Evolutionary conservation across 148 eudicot species (phyloP), one percentile per base, ranked within the genome.

Genomic region (Chenopodium suecicum): DNA sequence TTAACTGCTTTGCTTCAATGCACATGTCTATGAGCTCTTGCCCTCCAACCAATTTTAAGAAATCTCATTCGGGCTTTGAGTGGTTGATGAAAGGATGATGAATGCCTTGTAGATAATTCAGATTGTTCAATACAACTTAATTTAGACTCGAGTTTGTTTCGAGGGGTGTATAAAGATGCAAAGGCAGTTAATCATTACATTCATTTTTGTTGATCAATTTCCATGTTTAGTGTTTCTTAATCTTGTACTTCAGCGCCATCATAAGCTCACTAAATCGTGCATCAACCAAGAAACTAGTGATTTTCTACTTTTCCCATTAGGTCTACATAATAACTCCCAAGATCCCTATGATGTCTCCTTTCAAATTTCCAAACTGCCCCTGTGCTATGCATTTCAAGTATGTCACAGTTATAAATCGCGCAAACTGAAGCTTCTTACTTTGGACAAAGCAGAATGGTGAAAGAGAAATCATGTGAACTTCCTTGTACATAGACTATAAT

Each of bases 21-120:
- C 81, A 19, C 71, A 17, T 19, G n/a, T 63, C 41, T 7, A 20
- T n/a, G 7, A 44, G 68, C 46, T 52, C 20, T 47, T 65, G 63
- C 75, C 41, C 37, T 62, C 70, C 13, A 25, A 76, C 48, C 47
- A 58, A 46, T 50, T 9, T 10, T 17, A 69, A 41, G 66, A 74
- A 67, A 75, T 48, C 72, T 47, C 63, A 58, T 62, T 52, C 47
- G 70, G 64, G 44, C 46, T 79, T 67, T 70, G 50, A 83, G 65
- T 66, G 79, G 44, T 68, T 69, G 52, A 77, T 82, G 62, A 32
- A 82, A 52, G 11, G 20, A 62, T 22, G 56, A 65, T 71, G 34
- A 63, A 70, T 58, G 64, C 58, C 58, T 34, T 81, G 86, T 84
- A 81, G 83, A 84, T 77, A 84, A 31, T 58, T 58, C 9, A 79